These are phyloP conservation scores for Nymphaea colorata DNA, from an alignment of 164 flowering plant genomes.

Conservation along the genomic window DNA sequence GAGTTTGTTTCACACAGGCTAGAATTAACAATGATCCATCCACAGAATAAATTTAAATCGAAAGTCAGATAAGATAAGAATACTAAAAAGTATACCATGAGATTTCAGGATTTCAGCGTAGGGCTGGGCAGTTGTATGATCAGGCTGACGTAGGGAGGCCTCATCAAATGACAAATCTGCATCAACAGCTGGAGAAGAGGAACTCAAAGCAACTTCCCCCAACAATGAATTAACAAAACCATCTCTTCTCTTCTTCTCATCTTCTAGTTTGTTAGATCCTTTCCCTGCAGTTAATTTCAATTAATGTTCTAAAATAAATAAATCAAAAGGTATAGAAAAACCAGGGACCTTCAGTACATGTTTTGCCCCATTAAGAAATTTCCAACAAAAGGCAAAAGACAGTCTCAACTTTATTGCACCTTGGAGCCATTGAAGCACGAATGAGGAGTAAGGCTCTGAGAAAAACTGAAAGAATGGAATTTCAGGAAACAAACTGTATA, in stretches of 20 bases:
- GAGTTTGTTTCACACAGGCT: too few species aligned
- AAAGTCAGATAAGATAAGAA: neutral
- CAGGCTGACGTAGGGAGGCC: conserved; percentile 11
- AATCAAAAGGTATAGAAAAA: neutral
- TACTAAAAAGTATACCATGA: conserved; percentile 12
- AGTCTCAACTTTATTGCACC: conserved; percentile 21
- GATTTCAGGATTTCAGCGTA: conserved; percentile 23
- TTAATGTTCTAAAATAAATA: neutral
- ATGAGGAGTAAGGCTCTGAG: conserved; percentile 70
- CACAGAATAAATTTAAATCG: too few species aligned
- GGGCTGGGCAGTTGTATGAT: conserved; percentile 10
- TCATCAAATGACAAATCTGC: conserved; percentile 12
- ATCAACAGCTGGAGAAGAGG: conserved; percentile 8
- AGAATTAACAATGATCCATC: too few species aligned
- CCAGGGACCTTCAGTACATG: too few species aligned
- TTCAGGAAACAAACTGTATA: conserved; percentile 68
- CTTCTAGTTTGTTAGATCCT: conserved; percentile 21
- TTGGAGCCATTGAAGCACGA: conserved; percentile 51
- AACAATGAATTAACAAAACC: conserved; percentile 69
- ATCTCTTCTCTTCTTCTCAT: conserved; percentile 51
- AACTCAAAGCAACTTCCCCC: conserved; percentile 17
- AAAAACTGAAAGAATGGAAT: conserved; percentile 50
- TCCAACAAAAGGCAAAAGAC: too few species aligned
- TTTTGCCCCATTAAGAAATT: too few species aligned
- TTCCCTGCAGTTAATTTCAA: conserved; percentile 33